Base-by-base conservation (phyloP, 208 protist genomes). In the Trypanosoma grayi region DNA sequence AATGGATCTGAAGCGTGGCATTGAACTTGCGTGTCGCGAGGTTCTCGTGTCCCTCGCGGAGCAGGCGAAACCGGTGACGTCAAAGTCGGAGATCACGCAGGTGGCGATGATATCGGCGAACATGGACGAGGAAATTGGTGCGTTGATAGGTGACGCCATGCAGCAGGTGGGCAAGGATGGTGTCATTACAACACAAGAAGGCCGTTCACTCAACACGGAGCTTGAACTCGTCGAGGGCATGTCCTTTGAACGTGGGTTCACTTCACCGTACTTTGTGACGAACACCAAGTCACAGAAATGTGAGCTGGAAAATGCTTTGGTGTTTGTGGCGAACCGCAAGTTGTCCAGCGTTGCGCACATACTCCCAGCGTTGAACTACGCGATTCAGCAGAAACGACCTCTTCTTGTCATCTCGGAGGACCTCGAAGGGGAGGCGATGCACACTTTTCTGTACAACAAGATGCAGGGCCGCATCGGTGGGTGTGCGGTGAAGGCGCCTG, bases 31-130 rank as follows among this genome's bases (percentile, higher is more conserved):
- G 33, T 97, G 99, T 30, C 86, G 94, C 20, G 69, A 76, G 58
- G 91, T 99, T 55, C 72, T 98, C 9, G 60, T 78, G 8, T 91
- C 96, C 33, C 85, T 99, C 2, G 96, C 97, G 45, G 76, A 89
- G 51, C 77, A 97, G 63, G 85, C 97, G 47, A 97, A 98, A 52
- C 80, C 87, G 22, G 97, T 99, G 39, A 97, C 95, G 18, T 98
- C 97, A 63, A 96, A 93, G 58, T 97, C 98, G 44, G 97, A 99
- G 75, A 98, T 99, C 61, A 90, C 79, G 33, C 96, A 99, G 77
- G 98, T 99, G 34, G 99, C 98, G n/a, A 99, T 99, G 68, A 99
- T 99, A 56, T 99, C 98, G 4, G 98, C 99, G 8, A 99, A 99
- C 85, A 98, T 98, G 69, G 99, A 99, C 68, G 74, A 71, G 11